Evolutionary conservation across 352 stramenopile species (phyloP), one percentile per base, ranked within the genome.

Genomic region (Phytophthora sp.): DNA sequence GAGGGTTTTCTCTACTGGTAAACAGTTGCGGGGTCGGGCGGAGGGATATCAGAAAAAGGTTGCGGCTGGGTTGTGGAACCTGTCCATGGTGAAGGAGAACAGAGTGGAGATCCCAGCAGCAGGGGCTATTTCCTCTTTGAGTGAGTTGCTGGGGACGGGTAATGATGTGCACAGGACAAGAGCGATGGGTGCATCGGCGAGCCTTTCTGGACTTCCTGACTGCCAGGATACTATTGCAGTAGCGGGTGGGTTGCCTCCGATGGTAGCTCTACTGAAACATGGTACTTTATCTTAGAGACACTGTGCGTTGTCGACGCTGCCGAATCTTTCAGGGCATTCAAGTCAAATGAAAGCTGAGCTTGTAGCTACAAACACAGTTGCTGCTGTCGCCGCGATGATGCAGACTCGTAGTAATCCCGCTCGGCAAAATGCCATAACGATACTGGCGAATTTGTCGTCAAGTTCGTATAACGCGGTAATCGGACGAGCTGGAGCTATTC

Each of bases 21-120:
- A 53, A 23, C 23, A 51, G 8, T 27, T 63, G 15, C 13, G 29
- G 1, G 27, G 44, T 18, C n/a, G n/a, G n/a, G 39, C 9, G 3
- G 21, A 33, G 8, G 64, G 45, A 6, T 42, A 47, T 21, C 64
- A 23, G n/a, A 68, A 49, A 63, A 42, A 68, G 9, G 35, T 45
- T 13, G 35, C 57, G 18, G 41, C 26, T 41, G 44, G 35, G 6
- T 27, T 72, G 33, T 46, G 24, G 41, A 72, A 58, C 39, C 23
- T 72, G 6, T 72, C 64, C 7, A 50, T 42, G 49, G 6, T 31
- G n/a, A 16, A 35, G 27, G 39, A 62, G 24, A 54, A 63, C 44
- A 20, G 42, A 44, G 24, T 16, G 15, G 16, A n/a, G n/a, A 66
- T 73, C 38, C 38, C 33, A 36, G n/a, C 21, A 11, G 45, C 30